Percentiles rank a stretch among this genome's conserved stretches.
Conservation (phyloP, 768 basidiomycete genomes). For the Mycena latifolia region DNA sequence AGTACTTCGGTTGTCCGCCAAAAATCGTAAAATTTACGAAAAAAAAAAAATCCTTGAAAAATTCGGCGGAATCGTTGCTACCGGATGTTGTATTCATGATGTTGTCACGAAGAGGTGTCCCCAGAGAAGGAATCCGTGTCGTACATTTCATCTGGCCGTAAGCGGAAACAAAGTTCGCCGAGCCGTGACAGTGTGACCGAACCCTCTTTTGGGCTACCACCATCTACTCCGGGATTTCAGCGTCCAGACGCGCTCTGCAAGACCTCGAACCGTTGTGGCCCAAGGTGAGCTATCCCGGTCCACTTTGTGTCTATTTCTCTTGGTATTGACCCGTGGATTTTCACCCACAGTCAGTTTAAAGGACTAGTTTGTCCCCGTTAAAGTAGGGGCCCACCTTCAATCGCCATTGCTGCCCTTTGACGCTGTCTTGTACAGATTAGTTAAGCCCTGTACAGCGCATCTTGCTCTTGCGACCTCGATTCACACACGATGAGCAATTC, state of each 20-base stretch:
- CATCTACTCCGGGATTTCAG: constrained; percentile 9
- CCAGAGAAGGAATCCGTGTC: too few relatives aligned
- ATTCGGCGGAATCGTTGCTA: too few relatives aligned
- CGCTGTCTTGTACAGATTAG: constrained; percentile 23
- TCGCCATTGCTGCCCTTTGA: constrained; percentile 12
- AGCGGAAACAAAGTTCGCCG: too few relatives aligned
- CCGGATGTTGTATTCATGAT: too few relatives aligned
- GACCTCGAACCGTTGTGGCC: neutral
- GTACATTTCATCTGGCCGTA: too few relatives aligned
- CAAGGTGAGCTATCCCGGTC: constrained; percentile 1
- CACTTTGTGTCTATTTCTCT: neutral
- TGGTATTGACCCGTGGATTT: constrained; percentile 4
- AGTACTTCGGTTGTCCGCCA: too few relatives aligned
- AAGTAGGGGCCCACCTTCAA: neutral
- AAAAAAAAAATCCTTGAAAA: too few relatives aligned
- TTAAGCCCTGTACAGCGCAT: constrained; percentile 4
- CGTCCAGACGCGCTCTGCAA: constrained; percentile 3
- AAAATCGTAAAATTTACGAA: too few relatives aligned
- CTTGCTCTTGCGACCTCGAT: neutral
- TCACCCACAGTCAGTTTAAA: constrained; percentile 4
- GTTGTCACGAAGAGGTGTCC: too few relatives aligned
- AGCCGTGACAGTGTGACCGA: too few relatives aligned
- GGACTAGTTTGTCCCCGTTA: constrained; percentile 6
- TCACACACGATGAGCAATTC: constrained; percentile 67
- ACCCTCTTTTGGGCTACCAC: constrained; percentile 27